Base-by-base conservation (phyloP, 345 rosid genomes). In the Citrus medica region DNA sequence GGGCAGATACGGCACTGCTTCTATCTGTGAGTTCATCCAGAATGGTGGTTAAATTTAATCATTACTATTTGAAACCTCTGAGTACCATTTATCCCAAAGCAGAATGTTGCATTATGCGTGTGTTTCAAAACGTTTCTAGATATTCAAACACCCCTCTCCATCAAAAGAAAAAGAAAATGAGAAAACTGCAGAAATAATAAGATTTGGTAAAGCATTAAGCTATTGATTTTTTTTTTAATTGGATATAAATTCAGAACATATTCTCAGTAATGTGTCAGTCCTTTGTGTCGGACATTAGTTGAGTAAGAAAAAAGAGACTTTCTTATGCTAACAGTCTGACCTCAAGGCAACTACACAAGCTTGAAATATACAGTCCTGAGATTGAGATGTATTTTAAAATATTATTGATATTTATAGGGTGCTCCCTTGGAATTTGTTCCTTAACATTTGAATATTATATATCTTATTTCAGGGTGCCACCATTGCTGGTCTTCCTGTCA, bases 1-100 rank as follows among this genome's bases (percentile, higher is more conserved):
- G 81, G 37, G 90, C 90, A 25, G 92, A 89, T 56, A 89, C 86
- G 4, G 92, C 92, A 16, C 67, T 80, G 27, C 88, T 89, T 24
- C 84, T 87, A 35, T 83, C 90, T n/a, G 92, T 89, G 78, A n/a
- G 86, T 77, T 25, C 30, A 35, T 80, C 46, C 10, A 35, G 4
- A 42, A 40, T 28, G 51, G 42, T 28, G n/a, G 32, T 55, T 6
- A 58, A 12, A 37, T 30, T 46, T 53, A 6, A 22, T 6, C 32
- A 27, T 38, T 33, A 24, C 33, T 21, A 10, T 58, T 38, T 56
- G 64, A 59, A 30, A 27, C 25, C 14, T 40, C 42, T 30, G 13
- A 40, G 13, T 25, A 10, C 77, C 14, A 60, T 40, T 42, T 1
- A 76, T 65, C 14, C 30, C 61, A 28, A 13, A 74, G 17, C 25